Conservation (phyloP, 257 asterid genomes). For the Gentiana straminea region DNA sequence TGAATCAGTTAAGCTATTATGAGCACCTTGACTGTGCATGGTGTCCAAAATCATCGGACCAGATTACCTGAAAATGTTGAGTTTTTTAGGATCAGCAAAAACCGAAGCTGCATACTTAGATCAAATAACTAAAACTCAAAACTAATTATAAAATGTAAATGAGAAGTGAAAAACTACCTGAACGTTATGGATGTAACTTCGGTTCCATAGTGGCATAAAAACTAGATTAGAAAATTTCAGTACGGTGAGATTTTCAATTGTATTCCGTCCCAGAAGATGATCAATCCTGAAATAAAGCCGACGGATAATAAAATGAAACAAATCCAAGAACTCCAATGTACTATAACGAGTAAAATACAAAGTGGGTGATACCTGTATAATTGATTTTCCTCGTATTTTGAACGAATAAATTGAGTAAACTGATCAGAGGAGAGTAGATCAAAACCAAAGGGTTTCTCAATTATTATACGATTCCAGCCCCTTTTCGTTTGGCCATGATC, state of each 20-base stretch:
- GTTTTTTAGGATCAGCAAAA: too few species aligned
- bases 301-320: not conserved
- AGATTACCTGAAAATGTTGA: conserved; percentile 22
- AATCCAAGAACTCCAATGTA: not conserved
- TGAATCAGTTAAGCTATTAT: conserved; percentile 1
- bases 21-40: conserved; percentile 24
- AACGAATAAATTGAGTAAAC: conserved; percentile 27
- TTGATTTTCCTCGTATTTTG: conserved; percentile 33
- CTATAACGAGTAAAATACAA: not conserved
- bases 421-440: conserved; percentile 32
- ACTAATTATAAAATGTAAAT: conserved; percentile 1
- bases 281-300: conserved; percentile 32
- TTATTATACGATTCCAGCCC: conserved; percentile 47
- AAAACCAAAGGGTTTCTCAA: conserved; percentile 42
- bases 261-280: conserved; percentile 50
- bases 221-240: conserved; percentile 45
- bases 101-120: not conserved
- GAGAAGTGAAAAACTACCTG: conserved; percentile 20
- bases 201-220: conserved; percentile 46
- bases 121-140: not conserved
- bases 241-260: conserved; percentile 41
- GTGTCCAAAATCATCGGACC: conserved; percentile 27
- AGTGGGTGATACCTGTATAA: conserved; percentile 27
- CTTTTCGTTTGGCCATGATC: conserved; percentile 33
- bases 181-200: conserved; percentile 35